phyloP scores from a whole-genome alignment of 139 green algal species.

The Micractinium conductrix region DNA sequence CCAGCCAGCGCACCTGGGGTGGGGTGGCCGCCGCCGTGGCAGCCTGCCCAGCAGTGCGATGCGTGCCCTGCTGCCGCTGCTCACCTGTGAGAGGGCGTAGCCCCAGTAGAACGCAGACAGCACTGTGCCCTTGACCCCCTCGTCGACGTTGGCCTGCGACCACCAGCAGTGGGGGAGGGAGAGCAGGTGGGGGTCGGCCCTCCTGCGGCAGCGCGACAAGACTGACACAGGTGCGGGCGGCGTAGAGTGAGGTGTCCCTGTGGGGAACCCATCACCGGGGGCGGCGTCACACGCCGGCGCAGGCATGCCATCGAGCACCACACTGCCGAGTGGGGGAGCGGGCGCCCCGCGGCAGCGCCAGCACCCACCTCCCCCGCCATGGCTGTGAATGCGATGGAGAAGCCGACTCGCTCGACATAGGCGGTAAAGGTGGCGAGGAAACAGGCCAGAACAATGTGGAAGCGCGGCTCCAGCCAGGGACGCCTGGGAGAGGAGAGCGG shows the following conservation, averaged over 20 bases:
- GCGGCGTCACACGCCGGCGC: not conserved
- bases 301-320: not conserved
- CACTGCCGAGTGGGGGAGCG: no score
- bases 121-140: conserved; percentile 88
- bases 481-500: not conserved
- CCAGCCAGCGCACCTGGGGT: not conserved
- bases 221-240: no score
- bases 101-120: conserved; percentile 98
- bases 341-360: no score
- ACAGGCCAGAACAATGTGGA: conserved; percentile 71
- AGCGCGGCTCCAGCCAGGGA: conserved; percentile 51
- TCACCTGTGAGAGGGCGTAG: conserved; percentile 91
- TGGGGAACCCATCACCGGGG: no score
- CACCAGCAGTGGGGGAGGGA: no score
- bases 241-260: no score
- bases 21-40: no score
- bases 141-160: conserved; percentile 57
- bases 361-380: conserved; percentile 71
- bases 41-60: not conserved
- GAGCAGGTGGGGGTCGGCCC: no score
- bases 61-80: not conserved
- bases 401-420: conserved; percentile 96
- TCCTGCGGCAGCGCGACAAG: no score
- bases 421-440: conserved; percentile 89
- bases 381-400: conserved; percentile 95